Evolutionary conservation across 441 rosid species (phyloP), one percentile per base, ranked within the genome.

Genomic region (Adansonia rubrostipa): DNA sequence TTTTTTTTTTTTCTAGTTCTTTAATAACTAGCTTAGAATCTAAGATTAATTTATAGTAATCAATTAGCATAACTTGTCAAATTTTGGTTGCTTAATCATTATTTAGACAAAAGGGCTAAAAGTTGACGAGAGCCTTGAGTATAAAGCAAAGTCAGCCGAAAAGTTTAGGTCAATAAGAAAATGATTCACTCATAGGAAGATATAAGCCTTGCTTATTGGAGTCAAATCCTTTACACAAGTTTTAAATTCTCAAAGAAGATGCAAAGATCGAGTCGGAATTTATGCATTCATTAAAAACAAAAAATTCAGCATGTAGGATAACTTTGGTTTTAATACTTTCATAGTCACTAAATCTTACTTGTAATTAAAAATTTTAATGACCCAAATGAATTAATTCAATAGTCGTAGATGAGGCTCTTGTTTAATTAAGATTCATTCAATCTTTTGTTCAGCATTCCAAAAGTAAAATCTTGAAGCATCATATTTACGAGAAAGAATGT

Each of bases 11-110:
- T 28, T 28, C 33, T 15, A 40, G 9, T 75, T 75, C 1, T 44
- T 56, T 64, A 56, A 72, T 77, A 3, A 47, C 14, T 72, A 66
- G 63, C 78, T 72, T 81, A 64, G 33, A 62, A 10, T 70, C 54
- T 14, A 74, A 68, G 75, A 54, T 22, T 58, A 22, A 57, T 40
- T 3, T 33, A 3, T 5, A 69, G 50, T 50, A 24, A 70, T 70
- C 33, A 51, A 47, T 51, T 7, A 9, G 33, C 40, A 68, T 19
- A 13, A 0, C 22, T 50, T 14, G 13, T 77, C 36, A 7, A 77
- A 20, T 62, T 14, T 65, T 54, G 56, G 56, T 62, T 28, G 14
- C 63, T 54, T 69, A 72, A 73, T 60, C 63, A 79, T 76, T 19
- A 9, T 57, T 44, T 33, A 20, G 65, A 63, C 44, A 60, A 42